Evolutionary conservation across 2,329 filamentous ascomycete genomes (phyloP).

Genomic region (Coniochaeta prunicola): DNA sequence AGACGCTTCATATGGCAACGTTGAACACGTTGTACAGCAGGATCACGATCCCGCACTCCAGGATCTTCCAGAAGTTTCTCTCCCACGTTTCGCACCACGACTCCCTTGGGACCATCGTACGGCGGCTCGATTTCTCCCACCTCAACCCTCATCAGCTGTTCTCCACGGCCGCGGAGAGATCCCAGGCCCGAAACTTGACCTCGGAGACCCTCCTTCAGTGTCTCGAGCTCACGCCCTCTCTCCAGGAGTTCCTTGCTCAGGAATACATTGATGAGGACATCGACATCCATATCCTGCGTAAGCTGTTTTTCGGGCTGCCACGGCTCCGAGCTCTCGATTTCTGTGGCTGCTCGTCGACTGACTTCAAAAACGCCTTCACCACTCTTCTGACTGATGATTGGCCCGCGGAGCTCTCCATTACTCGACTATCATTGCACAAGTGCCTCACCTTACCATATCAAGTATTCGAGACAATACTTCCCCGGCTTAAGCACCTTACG

Average conservation of each 20-base stretch:
- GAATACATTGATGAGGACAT: conserved; percentile 77
- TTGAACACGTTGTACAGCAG: conserved; percentile 69
- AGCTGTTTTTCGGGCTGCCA: conserved; percentile 61
- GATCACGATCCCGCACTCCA: conserved; percentile 76
- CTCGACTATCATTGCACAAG: conserved; percentile 69
- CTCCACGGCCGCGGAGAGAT: conserved; percentile 65
- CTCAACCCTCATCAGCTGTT: conserved; percentile 76
- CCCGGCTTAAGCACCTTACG: conserved; percentile 62
- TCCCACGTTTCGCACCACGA: conserved; percentile 60
- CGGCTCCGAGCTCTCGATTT: conserved; percentile 65
- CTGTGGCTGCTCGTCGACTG: conserved; percentile 63
- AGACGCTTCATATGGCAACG: conserved; percentile 64
- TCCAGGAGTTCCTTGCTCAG: conserved; percentile 73
- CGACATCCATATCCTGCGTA: conserved; percentile 58
- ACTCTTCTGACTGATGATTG: conserved; percentile 44
- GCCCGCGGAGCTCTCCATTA: conserved; percentile 50
- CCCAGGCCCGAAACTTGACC: conserved; percentile 69
- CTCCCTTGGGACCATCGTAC: conserved; percentile 65
- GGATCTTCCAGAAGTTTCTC: conserved; percentile 77
- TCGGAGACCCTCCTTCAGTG: conserved; percentile 65
- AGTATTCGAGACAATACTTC: conserved; percentile 63
- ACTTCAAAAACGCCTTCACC: conserved; percentile 60
- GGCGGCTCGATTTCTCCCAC: conserved; percentile 76
- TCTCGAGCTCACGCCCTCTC: conserved; percentile 62
- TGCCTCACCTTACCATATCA: conserved; percentile 62